Conservation (phyloP, 73 alveolate genomes). For the Paraurostyla sp. region DNA sequence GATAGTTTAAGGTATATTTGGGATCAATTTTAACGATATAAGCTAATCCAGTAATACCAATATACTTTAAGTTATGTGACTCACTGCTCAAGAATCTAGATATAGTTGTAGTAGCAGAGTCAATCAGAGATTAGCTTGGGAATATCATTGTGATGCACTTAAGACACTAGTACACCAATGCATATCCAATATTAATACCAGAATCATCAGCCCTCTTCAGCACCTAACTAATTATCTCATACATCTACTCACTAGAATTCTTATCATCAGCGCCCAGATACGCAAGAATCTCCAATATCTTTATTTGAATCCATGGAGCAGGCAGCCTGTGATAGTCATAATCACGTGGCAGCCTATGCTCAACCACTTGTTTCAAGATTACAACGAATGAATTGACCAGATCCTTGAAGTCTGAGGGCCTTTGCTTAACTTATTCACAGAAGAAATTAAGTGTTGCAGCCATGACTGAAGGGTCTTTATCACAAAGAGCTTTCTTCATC, state of each 20-base stretch:
- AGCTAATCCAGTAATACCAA: conserved; percentile 96
- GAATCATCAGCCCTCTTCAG: conserved; percentile 98
- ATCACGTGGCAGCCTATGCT: conserved; percentile 97
- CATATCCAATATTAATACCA: conserved; percentile 97
- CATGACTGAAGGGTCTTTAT: conserved; percentile 98
- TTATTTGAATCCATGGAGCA: conserved; percentile 99
- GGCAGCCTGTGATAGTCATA: conserved; percentile 99
- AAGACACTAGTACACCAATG: conserved; percentile 97
- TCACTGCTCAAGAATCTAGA: conserved; percentile 94
- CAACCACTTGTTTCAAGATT: conserved; percentile 87
- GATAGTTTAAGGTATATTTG: conserved; percentile 95
- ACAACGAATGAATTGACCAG: conserved; percentile 91
- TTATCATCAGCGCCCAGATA: conserved; percentile 96
- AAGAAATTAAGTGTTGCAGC: conserved; percentile 94
- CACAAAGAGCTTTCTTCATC: conserved; percentile 97
- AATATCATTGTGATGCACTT: conserved; percentile 93
- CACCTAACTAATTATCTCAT: conserved; percentile 91
- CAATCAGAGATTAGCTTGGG: conserved; percentile 93
- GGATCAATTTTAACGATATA: conserved; percentile 93
- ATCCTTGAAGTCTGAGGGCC: conserved; percentile 91
- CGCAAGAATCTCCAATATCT: conserved; percentile 90
- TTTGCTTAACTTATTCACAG: conserved; percentile 82
- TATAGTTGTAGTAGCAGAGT: conserved; percentile 93
- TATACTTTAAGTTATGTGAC: conserved; percentile 93
- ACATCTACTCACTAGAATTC: conserved; percentile 95